Evolutionary conservation across 495 filamentous ascomycete genomes (phyloP), one percentile per base, ranked within the genome.

Genomic region (Penicillium nucicola): DNA sequence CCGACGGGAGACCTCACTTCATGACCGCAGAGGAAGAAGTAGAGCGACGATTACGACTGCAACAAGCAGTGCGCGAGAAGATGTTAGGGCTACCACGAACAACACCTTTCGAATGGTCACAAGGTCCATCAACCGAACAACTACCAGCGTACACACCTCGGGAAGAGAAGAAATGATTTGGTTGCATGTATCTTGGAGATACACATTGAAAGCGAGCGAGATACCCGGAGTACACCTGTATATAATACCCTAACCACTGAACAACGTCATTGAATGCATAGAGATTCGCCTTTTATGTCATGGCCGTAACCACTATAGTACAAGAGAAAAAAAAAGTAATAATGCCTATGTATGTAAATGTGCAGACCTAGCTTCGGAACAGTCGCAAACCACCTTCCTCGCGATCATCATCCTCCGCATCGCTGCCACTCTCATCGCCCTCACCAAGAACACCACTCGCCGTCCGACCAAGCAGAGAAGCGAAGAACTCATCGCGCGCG

Each of bases 401-500:
- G 7, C 73, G 66, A 52, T 75, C 74, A 5, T 77, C 78, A 45
- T 74, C 82, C 36, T 79, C 80, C 60, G 78, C 81, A 6, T 57
- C 68, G 25, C 55, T 70, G 25, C 69, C 79, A 42, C 65, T 77
- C 10, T 74, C 78, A 12, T 82, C 82, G 0, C 83, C 85, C 64
- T 95, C 92, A 19, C 80, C 80, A 43, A 96, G 68, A 49, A 77
- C 73, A 52, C 89, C 74, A 64, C 84, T 89, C 61, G 86, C 84
- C 42, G 70, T 69, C 45, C 61, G 67, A 13, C 93, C 95, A 46
- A 98, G 83, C 62, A 98, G 68, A 28, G 89, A 87, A 25, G 85
- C 85, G 72, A 98, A 97, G 61, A 98, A 84, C 59, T 95, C 82
- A 61, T 90, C 88, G 44, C 89, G 82, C 33, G 90, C 88, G 44